Evolutionary conservation across 2,329 filamentous ascomycete species (phyloP), one percentile per base, ranked within the genome.

Genomic region (Alternaria solani): DNA sequence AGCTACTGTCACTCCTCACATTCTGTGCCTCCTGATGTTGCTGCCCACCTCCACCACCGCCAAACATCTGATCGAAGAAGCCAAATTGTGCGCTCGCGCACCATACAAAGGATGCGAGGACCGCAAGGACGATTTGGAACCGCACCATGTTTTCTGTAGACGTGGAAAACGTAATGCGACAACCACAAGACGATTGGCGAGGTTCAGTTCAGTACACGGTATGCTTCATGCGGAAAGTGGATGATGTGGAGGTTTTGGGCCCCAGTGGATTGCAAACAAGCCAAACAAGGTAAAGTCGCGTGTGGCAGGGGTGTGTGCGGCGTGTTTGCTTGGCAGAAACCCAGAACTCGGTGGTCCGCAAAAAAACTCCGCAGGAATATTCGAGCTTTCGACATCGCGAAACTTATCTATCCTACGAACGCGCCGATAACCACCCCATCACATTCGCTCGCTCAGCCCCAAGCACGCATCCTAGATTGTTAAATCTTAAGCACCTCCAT

Each of bases 21-120:
- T 97, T 95, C 72, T 92, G 90, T 26, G 89, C 84, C 55, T 57
- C 58, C 6, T 86, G 83, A 49, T 87, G 86, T 46, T 85, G 83
- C 43, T 86, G 84, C 78, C 48, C 87, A 83, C 84, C 84, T 70
- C 88, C 87, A 83, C 88, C 87, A 83, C 84, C 84, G 70, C 88
- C 86, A 78, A 99, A 98, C 92, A 98, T 97, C 73, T 98, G 93
- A 78, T 97, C 94, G 81, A 98, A 99, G 86, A 99, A 97, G 76
- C 92, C 91, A 79, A 98, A 98, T 81, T 98, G 94, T 11, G 92
- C 92, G 58, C 86, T 82, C 4, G 85, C 88, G 63, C 87, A 81
- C 60, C 92, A 75, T 28, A 93, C 78, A 51, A 91, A 81, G 12
- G 60, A 41, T 16, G 93, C 76, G 39, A 75, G 61, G 12, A 78